phyloP scores from a whole-genome alignment of 345 rosid species.

The Lepidium sativum region DNA sequence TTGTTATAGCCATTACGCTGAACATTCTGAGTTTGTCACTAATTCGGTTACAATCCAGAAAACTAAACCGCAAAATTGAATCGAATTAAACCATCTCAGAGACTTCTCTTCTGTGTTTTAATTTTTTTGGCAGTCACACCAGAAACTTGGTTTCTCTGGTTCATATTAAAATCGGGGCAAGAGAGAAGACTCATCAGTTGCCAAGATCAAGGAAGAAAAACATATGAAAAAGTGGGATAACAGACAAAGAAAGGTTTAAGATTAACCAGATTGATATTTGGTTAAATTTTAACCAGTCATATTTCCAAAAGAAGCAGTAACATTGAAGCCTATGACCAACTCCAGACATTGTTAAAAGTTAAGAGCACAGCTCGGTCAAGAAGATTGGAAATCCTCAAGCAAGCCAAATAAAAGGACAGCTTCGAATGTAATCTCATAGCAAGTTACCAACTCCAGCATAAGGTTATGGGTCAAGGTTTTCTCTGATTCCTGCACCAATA shows the following conservation, averaged over 20 bases:
- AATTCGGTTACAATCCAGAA: background rate
- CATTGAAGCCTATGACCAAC: slow-evolving; percentile 2
- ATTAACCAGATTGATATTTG: no score
- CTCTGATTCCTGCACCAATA: slow-evolving; percentile 12
- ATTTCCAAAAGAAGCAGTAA: no score
- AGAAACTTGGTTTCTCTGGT: background rate
- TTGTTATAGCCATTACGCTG: no score
- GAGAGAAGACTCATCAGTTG: background rate
- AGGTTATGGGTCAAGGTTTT: background rate
- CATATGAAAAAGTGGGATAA: background rate
- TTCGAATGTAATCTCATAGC: background rate
- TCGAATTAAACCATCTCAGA: background rate
- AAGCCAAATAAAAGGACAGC: background rate
- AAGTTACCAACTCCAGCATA: background rate
- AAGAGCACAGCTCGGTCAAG: background rate
- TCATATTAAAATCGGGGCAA: background rate
- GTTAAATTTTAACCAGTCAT: no score
- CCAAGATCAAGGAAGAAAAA: background rate
- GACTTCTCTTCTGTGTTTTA: background rate
- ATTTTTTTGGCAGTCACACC: background rate
- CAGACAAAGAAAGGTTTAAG: background rate
- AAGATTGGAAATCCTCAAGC: background rate
- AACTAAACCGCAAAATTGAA: background rate
- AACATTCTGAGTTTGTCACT: background rate
- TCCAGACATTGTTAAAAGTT: slow-evolving; percentile 9